Base-by-base conservation (phyloP, 345 rosid genomes). In the Turnera subulata region DNA sequence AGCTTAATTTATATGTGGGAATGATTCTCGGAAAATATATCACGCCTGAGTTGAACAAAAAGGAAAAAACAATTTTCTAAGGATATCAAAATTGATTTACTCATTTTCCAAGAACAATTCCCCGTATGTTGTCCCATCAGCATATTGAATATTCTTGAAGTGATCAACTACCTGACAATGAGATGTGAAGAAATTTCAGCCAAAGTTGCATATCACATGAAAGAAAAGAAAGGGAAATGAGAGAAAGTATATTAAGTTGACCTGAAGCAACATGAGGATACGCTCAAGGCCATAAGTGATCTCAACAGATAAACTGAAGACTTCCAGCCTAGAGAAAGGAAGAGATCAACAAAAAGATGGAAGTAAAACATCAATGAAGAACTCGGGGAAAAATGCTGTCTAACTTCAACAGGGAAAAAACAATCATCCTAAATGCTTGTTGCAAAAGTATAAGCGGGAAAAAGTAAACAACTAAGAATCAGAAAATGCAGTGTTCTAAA, bases 201-300 rank as follows among this genome's bases (percentile, higher is more conserved):
- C 44, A 73, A 61, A 60, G 67, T 35, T 44, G 50, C 50, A 22
- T 59, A 44, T 23, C 42, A 57, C 46, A 39, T 70, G 40, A 59
- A 20, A 46, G 33, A 29, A 49, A 37, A 21, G 42, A 61, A 54
- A 65, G 59, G 63, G 32, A 63, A n/a, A n/a, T n/a, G n/a, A 48
- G 51, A 26, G 20, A 35, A 26, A 17, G 14, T 37, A 13, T 20
- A 6, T n/a, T 20, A 64, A 53, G 50, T 61, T 58, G 50, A 86
- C 98, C 96, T 92, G 98, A 78, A 92, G 98, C 68, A 84, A 78
- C 98, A 92, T 92, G 49, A 92, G 80, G 55, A 92, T 89, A 57
- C 95, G 95, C 84, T 92, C 96, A 62, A 92, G 96, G 35, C 98
- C 98, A 73, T 89, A 92, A 20, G 98, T 92, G 56, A 92, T 89